phyloP scores from a whole-genome alignment of 2,329 filamentous ascomycete species.

The Achaetomium macrosporum region DNA sequence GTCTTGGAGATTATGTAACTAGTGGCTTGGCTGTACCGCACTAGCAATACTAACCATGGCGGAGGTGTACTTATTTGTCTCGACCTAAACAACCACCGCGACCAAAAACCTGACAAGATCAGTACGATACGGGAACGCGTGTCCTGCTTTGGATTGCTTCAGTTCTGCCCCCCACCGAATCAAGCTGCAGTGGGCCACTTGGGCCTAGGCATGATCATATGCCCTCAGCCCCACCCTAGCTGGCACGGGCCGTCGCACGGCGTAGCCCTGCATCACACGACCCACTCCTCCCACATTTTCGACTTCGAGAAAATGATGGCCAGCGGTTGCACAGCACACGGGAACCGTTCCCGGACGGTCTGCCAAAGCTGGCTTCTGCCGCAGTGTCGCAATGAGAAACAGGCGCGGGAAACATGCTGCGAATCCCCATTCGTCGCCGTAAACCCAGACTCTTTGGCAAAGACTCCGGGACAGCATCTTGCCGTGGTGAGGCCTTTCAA shows the following conservation, averaged over 20 bases:
- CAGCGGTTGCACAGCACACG: conserved; percentile 1
- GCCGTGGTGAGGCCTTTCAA: not conserved
- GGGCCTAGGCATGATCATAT: too few relatives aligned
- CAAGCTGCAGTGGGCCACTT: too few relatives aligned
- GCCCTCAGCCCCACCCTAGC: not conserved
- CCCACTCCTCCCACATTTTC: not conserved
- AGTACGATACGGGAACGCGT: too few relatives aligned
- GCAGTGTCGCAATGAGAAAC: not conserved
- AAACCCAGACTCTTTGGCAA: not conserved
- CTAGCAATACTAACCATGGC: too few relatives aligned
- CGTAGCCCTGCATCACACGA: not conserved
- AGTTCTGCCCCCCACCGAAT: too few relatives aligned
- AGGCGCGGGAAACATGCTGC: not conserved
- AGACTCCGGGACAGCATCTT: not conserved
- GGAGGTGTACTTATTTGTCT: too few relatives aligned
- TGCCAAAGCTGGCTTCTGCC: not conserved
- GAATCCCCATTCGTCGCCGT: conserved; percentile 4
- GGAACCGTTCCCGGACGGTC: not conserved
- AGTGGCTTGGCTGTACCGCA: too few relatives aligned
- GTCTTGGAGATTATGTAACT: too few relatives aligned
- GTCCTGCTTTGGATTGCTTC: too few relatives aligned
- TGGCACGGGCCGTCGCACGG: conserved; percentile 9
- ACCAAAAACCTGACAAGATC: too few relatives aligned
- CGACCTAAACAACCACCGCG: too few relatives aligned
- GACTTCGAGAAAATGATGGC: not conserved